Percentiles rank a stretch among this genome's conserved stretches.
These are phyloP conservation scores for Pyrenophora seminiperda DNA, from an alignment of 2,329 filamentous ascomycete species.

Conservation along the genomic window DNA sequence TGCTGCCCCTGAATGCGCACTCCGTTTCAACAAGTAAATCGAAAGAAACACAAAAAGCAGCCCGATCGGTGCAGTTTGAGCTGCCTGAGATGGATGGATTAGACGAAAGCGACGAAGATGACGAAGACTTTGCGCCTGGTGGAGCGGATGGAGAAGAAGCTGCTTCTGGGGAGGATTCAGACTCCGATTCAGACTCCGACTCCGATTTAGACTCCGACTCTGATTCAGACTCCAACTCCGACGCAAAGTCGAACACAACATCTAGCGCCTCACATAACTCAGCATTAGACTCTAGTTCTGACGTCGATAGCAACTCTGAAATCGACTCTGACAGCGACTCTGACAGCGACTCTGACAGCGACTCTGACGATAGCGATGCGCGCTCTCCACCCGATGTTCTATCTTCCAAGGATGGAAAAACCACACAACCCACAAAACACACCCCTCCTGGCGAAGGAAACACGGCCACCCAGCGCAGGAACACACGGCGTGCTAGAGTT, in stretches of 20 bases:
- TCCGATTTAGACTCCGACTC: slow-evolving; percentile 27
- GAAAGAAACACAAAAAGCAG: neutral
- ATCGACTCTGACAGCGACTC: slow-evolving; percentile 16
- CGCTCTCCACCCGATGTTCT: slow-evolving; percentile 30
- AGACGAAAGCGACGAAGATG: slow-evolving; percentile 26
- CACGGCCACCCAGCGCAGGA: slow-evolving; percentile 59
- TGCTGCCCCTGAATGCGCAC: neutral
- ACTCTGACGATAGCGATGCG: slow-evolving; percentile 47
- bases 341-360: slow-evolving; percentile 15
- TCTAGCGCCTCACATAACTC: slow-evolving; percentile 49
- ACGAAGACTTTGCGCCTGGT: slow-evolving; percentile 36
- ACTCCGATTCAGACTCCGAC: slow-evolving; percentile 15
- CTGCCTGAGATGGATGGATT: slow-evolving; percentile 16
- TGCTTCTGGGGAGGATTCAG: slow-evolving; percentile 17
- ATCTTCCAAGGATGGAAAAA: slow-evolving; percentile 25
- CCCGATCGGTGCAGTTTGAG: slow-evolving; percentile 34
- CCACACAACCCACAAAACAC: neutral
- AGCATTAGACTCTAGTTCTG: slow-evolving; percentile 40
- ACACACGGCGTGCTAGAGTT: slow-evolving; percentile 58
- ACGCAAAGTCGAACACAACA: no score
- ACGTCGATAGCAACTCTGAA: no score
- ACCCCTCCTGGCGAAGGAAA: slow-evolving; percentile 58
- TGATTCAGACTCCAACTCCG: slow-evolving; percentile 18
- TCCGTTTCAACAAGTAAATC: neutral
- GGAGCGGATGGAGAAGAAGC: slow-evolving; percentile 19